These are phyloP conservation scores for Cystofilobasidium macerans DNA, from an alignment of 768 basidiomycete genomes.

Conservation along the genomic window DNA sequence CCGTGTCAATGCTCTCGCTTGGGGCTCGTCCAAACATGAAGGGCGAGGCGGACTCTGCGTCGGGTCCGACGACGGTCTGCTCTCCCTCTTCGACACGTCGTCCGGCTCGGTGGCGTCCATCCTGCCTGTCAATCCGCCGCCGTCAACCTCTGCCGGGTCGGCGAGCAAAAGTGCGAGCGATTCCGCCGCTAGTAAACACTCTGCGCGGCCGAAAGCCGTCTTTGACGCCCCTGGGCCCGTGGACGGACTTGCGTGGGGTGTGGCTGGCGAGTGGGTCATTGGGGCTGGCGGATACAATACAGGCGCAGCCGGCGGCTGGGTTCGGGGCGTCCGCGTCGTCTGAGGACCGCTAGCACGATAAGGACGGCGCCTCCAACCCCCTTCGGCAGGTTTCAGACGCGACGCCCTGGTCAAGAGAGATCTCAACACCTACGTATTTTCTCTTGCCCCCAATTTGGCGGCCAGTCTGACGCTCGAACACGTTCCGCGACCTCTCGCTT, in stretches of 20 bases:
- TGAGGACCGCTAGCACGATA: background rate
- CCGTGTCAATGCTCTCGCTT: constrained; percentile 68
- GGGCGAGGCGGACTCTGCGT: constrained; percentile 62
- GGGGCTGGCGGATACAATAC: constrained; percentile 7
- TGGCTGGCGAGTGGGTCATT: constrained; percentile 21
- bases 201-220: constrained; percentile 4
- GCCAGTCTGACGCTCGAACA: too few relatives aligned
- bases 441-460: too few relatives aligned
- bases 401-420: too few relatives aligned
- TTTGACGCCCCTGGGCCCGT: constrained; percentile 18
- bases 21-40: constrained; percentile 54
- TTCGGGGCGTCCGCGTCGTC: background rate
- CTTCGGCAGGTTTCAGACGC: too few relatives aligned
- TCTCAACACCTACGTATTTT: too few relatives aligned
- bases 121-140: background rate
- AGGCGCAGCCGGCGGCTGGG: background rate
- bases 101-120: background rate
- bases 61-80: constrained; percentile 45
- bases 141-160: background rate
- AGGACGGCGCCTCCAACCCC: too few relatives aligned
- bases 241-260: constrained; percentile 12
- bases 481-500: too few relatives aligned
- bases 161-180: background rate
- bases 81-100: constrained; percentile 1
- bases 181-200: background rate